Conservation (phyloP, 129 eudicot genomes). For the Flaveria brownii region DNA sequence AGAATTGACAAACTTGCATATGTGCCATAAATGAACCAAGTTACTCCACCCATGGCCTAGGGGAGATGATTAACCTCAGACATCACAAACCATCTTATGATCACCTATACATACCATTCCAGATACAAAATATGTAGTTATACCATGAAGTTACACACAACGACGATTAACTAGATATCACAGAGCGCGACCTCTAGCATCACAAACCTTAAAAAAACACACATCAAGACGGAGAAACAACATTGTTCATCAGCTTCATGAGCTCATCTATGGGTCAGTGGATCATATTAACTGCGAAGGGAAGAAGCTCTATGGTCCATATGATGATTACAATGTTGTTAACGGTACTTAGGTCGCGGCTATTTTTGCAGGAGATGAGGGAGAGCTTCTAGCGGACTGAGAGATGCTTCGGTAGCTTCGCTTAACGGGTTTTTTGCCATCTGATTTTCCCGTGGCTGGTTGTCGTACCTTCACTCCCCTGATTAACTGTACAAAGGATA, state of each 20-base stretch:
- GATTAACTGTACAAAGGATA: constrained; percentile 54
- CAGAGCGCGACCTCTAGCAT: constrained; percentile 6
- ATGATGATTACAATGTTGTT: constrained; percentile 24
- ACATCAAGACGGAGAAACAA: constrained; percentile 15
- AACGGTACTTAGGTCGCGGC: constrained; percentile 14
- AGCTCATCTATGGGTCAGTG: constrained; percentile 27
- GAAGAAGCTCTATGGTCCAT: constrained; percentile 16
- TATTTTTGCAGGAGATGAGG: constrained; percentile 40
- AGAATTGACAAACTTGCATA: not conserved
- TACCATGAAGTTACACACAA: constrained; percentile 21
- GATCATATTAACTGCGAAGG: constrained; percentile 13
- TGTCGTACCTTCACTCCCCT: constrained; percentile 95
- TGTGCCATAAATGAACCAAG: constrained; percentile 39
- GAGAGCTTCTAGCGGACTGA: constrained; percentile 36
- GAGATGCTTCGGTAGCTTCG: constrained; percentile 52
- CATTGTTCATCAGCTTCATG: constrained; percentile 25
- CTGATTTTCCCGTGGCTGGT: constrained; percentile 51
- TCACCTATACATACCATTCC: constrained; percentile 36
- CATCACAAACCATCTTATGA: constrained; percentile 34
- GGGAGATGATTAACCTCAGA: constrained; percentile 30
- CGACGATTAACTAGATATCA: constrained; percentile 21
- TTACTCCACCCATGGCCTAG: constrained; percentile 27
- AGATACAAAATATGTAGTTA: constrained; percentile 32
- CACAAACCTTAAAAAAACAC: constrained; percentile 14
- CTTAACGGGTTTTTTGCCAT: constrained; percentile 60